Base-by-base conservation (phyloP, 257 asterid species). In the Henckelia pumila region DNA sequence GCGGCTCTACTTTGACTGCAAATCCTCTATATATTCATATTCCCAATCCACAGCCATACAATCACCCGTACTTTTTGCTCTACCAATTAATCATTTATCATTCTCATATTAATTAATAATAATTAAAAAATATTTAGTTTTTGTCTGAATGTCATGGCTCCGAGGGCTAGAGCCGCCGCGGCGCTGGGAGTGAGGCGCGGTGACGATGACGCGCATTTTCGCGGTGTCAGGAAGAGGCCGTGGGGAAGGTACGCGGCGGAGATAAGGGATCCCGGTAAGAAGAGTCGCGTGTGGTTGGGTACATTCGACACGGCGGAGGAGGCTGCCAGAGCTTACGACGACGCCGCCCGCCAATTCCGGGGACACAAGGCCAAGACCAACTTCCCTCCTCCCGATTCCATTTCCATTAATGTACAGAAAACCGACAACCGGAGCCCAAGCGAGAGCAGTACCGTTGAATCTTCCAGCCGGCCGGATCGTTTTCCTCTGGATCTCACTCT, bases 161-260 rank as follows among this genome's bases (percentile, higher is more conserved):
- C 85, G 33, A 71, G 69, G 77, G 59, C 64, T 19, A 25, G 44
- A 64, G 26, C 72, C 67, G 61, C 35, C 8, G 71, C 64, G 75
- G 79, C 67, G 68, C 35, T n/a, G 50, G 16, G 30, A 3, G 33
- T 8, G 3, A 56, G 65, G 30, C 23, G 68, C 7, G 22, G 52
- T 13, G 77, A 2, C 0, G 22, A 37, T 0, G 81, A 70, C 8
- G 21, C 26, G 6, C 93, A 77, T 63, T 86, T 68, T 20, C 86
- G 93, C 1, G 93, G 93, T 0, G 93, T 86, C 0, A 59, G 94
- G 24, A 78, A 78, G 82, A 35, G 94, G 71, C 88, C 90, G 0
- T 84, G 90, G 94, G 90, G 94, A 0, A 66, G 88, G 13, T 86
- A 78, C 63, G 89, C 88, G 14, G 84, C 88, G 8, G 93, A 86